Evolutionary conservation across 2,329 filamentous ascomycete genomes (phyloP), one percentile per base, ranked within the genome.

Genomic region (Fusarium pseudonygamai): DNA sequence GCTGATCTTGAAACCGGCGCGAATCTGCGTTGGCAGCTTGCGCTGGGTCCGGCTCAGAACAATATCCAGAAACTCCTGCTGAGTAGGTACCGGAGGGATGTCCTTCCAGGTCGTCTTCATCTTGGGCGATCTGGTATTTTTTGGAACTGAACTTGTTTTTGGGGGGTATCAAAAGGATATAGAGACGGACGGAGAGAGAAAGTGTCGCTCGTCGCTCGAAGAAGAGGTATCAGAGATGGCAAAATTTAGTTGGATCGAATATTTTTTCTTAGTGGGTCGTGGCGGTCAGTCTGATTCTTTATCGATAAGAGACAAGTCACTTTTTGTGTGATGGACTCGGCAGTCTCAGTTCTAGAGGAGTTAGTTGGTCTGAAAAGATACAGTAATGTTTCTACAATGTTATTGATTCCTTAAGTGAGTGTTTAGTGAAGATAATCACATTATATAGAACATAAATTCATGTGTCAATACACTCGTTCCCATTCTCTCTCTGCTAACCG

Each of bases 1-100:
- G 82, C 91, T 93, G 82, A 98, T 98, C 84, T 97, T 80, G 88
- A 99, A 99, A 67, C 96, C 96, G 45, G 95, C 91, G 79, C 96
- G 91, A 81, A 99, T 98, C 87, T 98, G 95, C 55, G 95, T 99
- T 20, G 96, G 96, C 73, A 99, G 87, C 72, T 96, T 92, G 80
- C 96, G 90, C 88, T 98, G 96, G 9, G 95, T 98, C 77, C 96
- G 89, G 80, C 93, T 97, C 79, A 99, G 89, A 75, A 98, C 95
- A 82, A 99, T 98, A 84, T 99, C 96, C 78, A 99, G 89, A 81
- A 99, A 98, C 85, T 99, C 96, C 87, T 97, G 93, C 83, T 92
- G 92, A 79, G 93, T 97, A 66, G 96, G 96, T 75, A 97, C 94
- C 75, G 94, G 94, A 72, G 93, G 92, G 78, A 97, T 97, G 81